phyloP scores from a whole-genome alignment of 257 asterid genomes.

The Voacanga thouarsii region DNA sequence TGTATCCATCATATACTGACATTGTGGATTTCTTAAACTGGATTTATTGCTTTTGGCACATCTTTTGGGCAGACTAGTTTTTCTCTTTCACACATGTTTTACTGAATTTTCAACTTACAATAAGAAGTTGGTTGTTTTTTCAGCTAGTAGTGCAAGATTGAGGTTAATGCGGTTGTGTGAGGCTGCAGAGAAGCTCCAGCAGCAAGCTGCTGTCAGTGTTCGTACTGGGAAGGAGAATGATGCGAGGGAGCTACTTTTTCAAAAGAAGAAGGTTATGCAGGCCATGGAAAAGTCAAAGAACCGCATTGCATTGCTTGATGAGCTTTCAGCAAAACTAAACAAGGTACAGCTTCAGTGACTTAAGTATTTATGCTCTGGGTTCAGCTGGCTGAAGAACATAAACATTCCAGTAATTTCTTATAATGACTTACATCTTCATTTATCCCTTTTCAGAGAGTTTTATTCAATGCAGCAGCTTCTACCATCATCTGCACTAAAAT shows the following conservation, averaged over 20 bases:
- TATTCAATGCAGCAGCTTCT: not conserved
- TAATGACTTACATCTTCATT: not conserved
- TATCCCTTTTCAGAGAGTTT: not conserved
- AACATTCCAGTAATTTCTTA: not conserved
- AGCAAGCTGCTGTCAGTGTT: slow-evolving; percentile 71
- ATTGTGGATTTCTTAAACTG: not conserved
- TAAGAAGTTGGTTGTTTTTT: slow-evolving; percentile 25
- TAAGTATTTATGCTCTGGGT: not conserved
- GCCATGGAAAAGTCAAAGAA: slow-evolving; percentile 82
- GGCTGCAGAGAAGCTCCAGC: slow-evolving; percentile 81
- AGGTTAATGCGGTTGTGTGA: slow-evolving; percentile 83
- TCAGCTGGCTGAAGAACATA: slow-evolving; percentile 1
- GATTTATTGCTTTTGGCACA: not conserved
- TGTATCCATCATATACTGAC: not conserved
- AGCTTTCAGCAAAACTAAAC: slow-evolving; percentile 63
- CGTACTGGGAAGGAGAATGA: slow-evolving; percentile 74
- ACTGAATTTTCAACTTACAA: not conserved
- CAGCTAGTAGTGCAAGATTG: slow-evolving; percentile 77
- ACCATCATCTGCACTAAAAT: not conserved
- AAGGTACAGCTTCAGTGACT: slow-evolving; percentile 43
- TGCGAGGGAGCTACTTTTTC: slow-evolving; percentile 72
- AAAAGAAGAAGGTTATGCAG: slow-evolving; percentile 84
- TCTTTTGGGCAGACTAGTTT: not conserved
- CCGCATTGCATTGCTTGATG: slow-evolving; percentile 77
- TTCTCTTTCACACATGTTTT: not conserved